phyloP scores from a whole-genome alignment of 2,329 filamentous ascomycete genomes.

The Nigrospora osmanthi region DNA sequence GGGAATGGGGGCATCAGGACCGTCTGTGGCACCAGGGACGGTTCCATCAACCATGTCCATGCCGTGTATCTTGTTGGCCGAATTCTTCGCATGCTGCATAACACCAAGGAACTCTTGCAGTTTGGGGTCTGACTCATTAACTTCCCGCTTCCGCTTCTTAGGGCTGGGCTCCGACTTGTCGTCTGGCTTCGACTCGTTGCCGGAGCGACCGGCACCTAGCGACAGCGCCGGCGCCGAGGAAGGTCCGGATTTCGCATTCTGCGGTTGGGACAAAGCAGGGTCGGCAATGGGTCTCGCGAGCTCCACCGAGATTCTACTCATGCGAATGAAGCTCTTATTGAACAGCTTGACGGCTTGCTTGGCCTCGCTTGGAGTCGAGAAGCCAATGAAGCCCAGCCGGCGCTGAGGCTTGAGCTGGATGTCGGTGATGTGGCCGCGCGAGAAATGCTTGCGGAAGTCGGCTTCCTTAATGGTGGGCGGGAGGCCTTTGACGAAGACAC shows the following conservation, averaged over 20 bases:
- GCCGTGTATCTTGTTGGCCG: conserved; percentile 56
- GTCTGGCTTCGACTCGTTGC: not conserved
- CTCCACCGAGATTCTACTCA: conserved; percentile 90
- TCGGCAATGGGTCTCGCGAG: conserved; percentile 62
- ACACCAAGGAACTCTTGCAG: conserved; percentile 79
- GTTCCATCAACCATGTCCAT: conserved; percentile 13
- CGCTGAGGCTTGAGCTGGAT: conserved; percentile 84
- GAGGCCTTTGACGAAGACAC: conserved; percentile 72
- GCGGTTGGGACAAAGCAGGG: conserved; percentile 20
- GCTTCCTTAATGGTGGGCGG: conserved; percentile 79
- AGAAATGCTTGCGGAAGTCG: conserved; percentile 85
- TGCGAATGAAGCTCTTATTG: conserved; percentile 89
- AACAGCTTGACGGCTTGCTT: conserved; percentile 85
- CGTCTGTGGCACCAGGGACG: conserved; percentile 4
- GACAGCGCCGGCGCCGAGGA: not conserved
- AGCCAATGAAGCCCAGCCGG: conserved; percentile 92
- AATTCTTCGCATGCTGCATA: conserved; percentile 60
- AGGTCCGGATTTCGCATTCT: not conserved
- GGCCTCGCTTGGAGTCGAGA: conserved; percentile 75
- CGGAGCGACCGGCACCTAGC: too few relatives aligned
- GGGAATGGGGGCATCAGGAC: conserved; percentile 30
- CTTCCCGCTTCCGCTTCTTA: conserved; percentile 62
- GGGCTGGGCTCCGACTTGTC: conserved; percentile 18
- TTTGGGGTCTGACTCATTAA: conserved; percentile 63
- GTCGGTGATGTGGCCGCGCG: conserved; percentile 73